Conservation (phyloP, 352 stramenopile species). For the Globisporangium cylindrosporum region DNA sequence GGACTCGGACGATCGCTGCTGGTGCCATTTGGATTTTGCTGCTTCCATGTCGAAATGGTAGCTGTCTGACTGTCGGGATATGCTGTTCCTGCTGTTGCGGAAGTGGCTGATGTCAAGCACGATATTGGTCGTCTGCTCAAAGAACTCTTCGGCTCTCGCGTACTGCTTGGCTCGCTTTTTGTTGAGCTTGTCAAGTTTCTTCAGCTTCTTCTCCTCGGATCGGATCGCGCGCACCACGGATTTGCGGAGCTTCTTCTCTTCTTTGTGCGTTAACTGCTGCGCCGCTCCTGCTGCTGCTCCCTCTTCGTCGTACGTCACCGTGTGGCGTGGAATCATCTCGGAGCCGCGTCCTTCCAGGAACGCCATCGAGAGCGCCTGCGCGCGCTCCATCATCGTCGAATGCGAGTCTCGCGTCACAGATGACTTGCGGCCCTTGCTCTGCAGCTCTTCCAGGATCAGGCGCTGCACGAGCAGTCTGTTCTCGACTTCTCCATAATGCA, state of each 20-base stretch:
- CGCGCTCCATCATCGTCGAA: constrained; percentile 14
- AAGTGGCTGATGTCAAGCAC: background rate
- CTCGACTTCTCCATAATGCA: constrained; percentile 2
- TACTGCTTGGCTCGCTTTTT: constrained; percentile 18
- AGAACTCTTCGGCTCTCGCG: constrained; percentile 18
- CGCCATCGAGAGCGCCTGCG: constrained; percentile 11
- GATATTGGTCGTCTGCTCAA: constrained; percentile 12
- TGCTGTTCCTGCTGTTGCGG: constrained; percentile 8
- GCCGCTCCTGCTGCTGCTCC: background rate
- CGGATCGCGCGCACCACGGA: constrained; percentile 23
- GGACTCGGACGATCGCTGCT: constrained; percentile 7
- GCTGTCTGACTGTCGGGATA: constrained; percentile 5
- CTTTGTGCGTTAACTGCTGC: constrained; percentile 19
- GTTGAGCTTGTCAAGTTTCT: constrained; percentile 29
- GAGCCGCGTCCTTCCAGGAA: constrained; percentile 14
- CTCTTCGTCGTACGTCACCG: background rate
- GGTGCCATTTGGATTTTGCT: constrained; percentile 7
- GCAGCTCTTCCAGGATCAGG: constrained; percentile 18
- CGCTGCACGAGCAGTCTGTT: constrained; percentile 13
- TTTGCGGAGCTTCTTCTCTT: constrained; percentile 35
- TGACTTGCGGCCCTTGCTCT: constrained; percentile 4
- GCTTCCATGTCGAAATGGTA: constrained; percentile 15
- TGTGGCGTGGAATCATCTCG: constrained; percentile 5
- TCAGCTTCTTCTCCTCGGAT: constrained; percentile 33
- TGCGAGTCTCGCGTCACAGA: background rate